Evolutionary conservation across 805 yeast species (phyloP).

Genomic region (Ogataea methanolica): DNA sequence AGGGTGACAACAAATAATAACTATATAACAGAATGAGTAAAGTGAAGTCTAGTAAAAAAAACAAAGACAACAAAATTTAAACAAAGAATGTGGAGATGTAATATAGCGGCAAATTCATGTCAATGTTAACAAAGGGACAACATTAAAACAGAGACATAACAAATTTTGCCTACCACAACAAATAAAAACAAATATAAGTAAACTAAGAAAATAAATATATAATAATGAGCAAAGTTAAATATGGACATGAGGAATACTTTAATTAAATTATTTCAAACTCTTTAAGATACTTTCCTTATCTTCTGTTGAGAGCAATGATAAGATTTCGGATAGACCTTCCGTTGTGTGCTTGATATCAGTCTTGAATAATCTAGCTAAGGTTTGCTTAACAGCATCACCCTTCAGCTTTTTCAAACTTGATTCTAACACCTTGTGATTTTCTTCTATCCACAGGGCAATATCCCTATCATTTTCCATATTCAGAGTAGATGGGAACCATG

Average conservation of each 20-base stretch:
- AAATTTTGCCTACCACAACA: no score
- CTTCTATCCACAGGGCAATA: conserved; percentile 84
- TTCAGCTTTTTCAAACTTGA: conserved; percentile 58
- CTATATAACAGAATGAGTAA: no score
- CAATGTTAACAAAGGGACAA: no score
- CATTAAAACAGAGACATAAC: no score
- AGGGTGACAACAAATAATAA: no score
- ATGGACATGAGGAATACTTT: neutral
- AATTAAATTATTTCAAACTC: conserved; percentile 18
- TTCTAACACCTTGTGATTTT: conserved; percentile 61
- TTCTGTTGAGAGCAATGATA: conserved; percentile 47
- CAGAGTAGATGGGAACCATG: conserved; percentile 74
- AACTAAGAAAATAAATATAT: neutral
- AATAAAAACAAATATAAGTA: neutral
- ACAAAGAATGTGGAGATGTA: no score
- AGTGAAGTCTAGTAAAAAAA: no score
- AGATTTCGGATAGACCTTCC: conserved; percentile 50
- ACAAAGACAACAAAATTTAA: no score
- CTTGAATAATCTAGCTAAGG: conserved; percentile 55
- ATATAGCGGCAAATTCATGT: no score
- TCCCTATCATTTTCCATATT: conserved; percentile 69
- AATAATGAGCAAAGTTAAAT: neutral
- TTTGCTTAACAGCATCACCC: conserved; percentile 61
- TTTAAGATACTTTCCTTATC: conserved; percentile 44
- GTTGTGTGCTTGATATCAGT: conserved; percentile 48